These are phyloP conservation scores for Ramicandelaber brevisporus DNA, from an alignment of 192 early-diverging fungal genomes.

Conservation along the genomic window DNA sequence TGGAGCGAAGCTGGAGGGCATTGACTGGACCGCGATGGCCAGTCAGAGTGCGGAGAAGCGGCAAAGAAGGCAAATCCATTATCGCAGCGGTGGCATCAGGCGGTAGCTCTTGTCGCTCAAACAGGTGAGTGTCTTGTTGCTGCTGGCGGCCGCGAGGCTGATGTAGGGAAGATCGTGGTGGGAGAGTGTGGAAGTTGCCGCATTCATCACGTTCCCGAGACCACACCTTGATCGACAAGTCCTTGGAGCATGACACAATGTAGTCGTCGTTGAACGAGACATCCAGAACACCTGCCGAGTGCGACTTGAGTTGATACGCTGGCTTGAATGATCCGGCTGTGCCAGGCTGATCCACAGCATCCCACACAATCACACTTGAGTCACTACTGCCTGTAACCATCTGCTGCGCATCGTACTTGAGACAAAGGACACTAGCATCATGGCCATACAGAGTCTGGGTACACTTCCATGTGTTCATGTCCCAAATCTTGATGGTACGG, in stretches of 20 bases:
- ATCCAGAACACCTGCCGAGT: constrained; percentile 58
- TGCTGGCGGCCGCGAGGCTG: too few species aligned
- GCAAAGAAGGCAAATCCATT: constrained; percentile 19
- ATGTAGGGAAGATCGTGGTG: too few species aligned
- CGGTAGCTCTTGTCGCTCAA: not conserved
- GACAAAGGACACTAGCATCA: constrained; percentile 41
- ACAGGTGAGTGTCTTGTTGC: too few species aligned
- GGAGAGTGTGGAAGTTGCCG: too few species aligned
- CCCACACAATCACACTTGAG: constrained; percentile 63
- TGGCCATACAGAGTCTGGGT: constrained; percentile 35
- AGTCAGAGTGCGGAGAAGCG: constrained; percentile 28
- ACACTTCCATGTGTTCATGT: constrained; percentile 27
- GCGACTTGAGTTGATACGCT: constrained; percentile 32
- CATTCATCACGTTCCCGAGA: too few species aligned
- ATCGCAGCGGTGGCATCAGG: constrained; percentile 1
- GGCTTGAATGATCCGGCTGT: constrained; percentile 19
- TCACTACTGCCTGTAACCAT: constrained; percentile 76
- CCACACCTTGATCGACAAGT: constrained; percentile 80
- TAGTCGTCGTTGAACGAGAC: constrained; percentile 49
- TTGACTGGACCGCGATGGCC: constrained; percentile 92
- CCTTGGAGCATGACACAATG: constrained; percentile 78
- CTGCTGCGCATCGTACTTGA: constrained; percentile 48
- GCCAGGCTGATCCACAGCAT: too few species aligned
- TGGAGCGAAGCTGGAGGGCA: constrained; percentile 49
- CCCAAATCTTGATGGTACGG: constrained; percentile 59